A percentile compares a stretch with the other conserved stretches of the same genome.
Conservation (phyloP, 2,329 filamentous ascomycete species). For the Myriangium duriaei region DNA sequence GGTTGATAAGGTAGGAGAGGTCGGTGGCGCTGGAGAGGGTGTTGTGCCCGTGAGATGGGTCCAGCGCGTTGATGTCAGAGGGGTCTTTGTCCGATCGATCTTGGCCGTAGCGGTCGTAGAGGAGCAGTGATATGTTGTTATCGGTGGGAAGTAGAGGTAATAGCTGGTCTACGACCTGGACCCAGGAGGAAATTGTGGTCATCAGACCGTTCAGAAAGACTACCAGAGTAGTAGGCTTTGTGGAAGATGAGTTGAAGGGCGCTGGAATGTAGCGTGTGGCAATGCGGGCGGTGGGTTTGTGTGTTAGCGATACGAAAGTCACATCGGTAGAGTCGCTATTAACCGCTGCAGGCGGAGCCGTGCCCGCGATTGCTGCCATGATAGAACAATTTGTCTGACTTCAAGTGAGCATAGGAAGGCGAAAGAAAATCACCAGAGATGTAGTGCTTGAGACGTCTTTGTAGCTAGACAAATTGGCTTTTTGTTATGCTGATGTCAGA, state of each 20-base stretch:
- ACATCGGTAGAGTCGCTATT: no score
- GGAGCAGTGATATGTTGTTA: slow-evolving; percentile 33
- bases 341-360: no score
- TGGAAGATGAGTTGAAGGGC: neutral
- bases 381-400: no score
- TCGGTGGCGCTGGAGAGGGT: neutral
- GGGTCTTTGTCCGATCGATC: slow-evolving; percentile 39
- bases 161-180: slow-evolving; percentile 18
- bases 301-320: neutral
- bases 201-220: slow-evolving; percentile 35
- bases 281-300: neutral
- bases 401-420: no score
- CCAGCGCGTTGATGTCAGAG: slow-evolving; percentile 13
- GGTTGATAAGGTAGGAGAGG: slow-evolving; percentile 10
- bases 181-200: slow-evolving; percentile 29
- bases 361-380: no score
- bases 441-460: no score
- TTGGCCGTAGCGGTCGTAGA: slow-evolving; percentile 48
- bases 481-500: no score
- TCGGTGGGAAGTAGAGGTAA: slow-evolving; percentile 9
- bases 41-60: slow-evolving; percentile 5
- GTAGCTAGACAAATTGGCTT: no score
- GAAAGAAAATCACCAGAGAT: no score
- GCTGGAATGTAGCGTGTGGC: neutral
- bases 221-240: slow-evolving; percentile 22